Evolutionary conservation across 805 yeast genomes (phyloP).

Genomic region (Yarrowia yakushimensis): DNA sequence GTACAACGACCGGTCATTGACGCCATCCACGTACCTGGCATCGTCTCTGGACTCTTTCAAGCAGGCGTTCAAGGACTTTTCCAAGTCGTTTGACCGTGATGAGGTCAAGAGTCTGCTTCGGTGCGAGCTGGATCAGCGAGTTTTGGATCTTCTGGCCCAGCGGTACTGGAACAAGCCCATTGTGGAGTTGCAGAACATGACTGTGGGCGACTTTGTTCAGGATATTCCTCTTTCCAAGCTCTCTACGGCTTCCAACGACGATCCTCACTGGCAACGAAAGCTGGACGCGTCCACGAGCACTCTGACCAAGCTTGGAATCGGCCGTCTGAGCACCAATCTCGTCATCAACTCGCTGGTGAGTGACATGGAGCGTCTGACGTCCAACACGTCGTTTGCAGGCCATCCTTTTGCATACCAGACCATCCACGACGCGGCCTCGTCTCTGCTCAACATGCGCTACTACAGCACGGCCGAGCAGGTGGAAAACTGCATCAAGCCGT

Average conservation of each 20-base stretch:
- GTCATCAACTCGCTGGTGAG: conserved; percentile 75
- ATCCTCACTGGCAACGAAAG: conserved; percentile 82
- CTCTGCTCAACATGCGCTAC: conserved; percentile 72
- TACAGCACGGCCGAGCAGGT: conserved; percentile 97
- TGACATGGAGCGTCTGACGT: conserved; percentile 72
- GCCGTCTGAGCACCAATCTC: conserved; percentile 79
- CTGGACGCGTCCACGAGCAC: conserved; percentile 79
- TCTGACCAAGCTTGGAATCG: conserved; percentile 89
- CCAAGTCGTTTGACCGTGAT: conserved; percentile 73
- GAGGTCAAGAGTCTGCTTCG: conserved; percentile 77
- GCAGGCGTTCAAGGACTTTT: conserved; percentile 79
- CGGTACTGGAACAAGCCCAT: conserved; percentile 84
- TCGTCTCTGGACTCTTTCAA: conserved; percentile 86
- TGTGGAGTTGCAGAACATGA: conserved; percentile 30
- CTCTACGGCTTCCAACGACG: conserved; percentile 56
- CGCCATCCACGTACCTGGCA: conserved; percentile 92
- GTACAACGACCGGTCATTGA: conserved; percentile 87
- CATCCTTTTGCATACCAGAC: conserved; percentile 85
- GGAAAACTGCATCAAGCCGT: conserved; percentile 96
- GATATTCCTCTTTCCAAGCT: conserved; percentile 57
- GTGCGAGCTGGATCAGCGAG: conserved; percentile 83
- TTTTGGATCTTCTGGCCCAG: conserved; percentile 79
- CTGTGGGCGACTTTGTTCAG: conserved; percentile 24
- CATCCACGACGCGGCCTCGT: conserved; percentile 78
- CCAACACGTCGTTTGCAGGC: conserved; percentile 67